Evolutionary conservation across 2,329 filamentous ascomycete species (phyloP).

Genomic region (Exutisphaerella laricina): DNA sequence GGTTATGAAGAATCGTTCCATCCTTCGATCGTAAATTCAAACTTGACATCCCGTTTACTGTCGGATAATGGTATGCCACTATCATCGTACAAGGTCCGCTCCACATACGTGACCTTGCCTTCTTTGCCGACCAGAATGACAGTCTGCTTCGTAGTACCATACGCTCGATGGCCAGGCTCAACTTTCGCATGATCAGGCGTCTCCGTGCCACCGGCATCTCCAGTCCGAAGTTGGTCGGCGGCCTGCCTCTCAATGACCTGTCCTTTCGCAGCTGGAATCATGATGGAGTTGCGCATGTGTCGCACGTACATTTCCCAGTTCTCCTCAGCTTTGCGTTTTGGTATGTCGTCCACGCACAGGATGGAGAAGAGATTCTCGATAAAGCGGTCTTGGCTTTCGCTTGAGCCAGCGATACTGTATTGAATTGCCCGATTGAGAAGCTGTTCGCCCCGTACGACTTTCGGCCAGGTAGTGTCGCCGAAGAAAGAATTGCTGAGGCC

Average conservation of each 20-base stretch:
- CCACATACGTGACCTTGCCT: slow-evolving; percentile 56
- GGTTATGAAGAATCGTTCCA: slow-evolving; percentile 26
- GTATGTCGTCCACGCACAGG: slow-evolving; percentile 52
- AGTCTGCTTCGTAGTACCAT: slow-evolving; percentile 62
- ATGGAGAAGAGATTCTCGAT: slow-evolving; percentile 49
- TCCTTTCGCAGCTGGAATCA: slow-evolving; percentile 53
- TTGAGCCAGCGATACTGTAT: slow-evolving; percentile 35
- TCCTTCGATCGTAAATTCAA: slow-evolving; percentile 46
- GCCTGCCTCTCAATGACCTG: slow-evolving; percentile 38
- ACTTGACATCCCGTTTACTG: slow-evolving; percentile 44
- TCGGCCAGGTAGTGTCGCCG: slow-evolving; percentile 56
- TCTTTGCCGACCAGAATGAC: slow-evolving; percentile 52
- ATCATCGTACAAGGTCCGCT: slow-evolving; percentile 55
- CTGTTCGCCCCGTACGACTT: slow-evolving; percentile 54
- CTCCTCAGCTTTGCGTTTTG: slow-evolving; percentile 44
- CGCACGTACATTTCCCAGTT: slow-evolving; percentile 52
- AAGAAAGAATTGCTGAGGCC: slow-evolving; percentile 59
- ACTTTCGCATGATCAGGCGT: slow-evolving; percentile 22
- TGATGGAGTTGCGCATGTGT: slow-evolving; percentile 55
- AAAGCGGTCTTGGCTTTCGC: slow-evolving; percentile 45
- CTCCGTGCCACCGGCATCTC: slow-evolving; percentile 28
- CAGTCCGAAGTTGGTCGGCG: slow-evolving; percentile 36
- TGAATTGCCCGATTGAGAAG: slow-evolving; percentile 48
- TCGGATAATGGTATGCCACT: slow-evolving; percentile 44
- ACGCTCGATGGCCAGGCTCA: slow-evolving; percentile 40